Evolutionary conservation across 2,329 filamentous ascomycete genomes (phyloP).

Genomic region (Phoma herbarum): DNA sequence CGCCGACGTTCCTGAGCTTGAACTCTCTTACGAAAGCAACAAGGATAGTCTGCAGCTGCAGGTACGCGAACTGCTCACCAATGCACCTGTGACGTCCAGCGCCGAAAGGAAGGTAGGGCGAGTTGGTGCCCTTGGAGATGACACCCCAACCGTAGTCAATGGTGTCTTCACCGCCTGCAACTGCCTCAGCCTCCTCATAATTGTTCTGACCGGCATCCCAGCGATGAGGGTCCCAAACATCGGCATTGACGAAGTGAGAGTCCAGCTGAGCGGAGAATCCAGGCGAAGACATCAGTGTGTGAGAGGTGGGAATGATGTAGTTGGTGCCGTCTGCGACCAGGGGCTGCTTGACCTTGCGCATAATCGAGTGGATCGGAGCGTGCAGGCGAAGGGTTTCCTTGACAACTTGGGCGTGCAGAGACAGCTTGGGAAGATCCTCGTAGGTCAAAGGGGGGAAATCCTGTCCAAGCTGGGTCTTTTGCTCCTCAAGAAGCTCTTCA

Average conservation of each 20-base stretch:
- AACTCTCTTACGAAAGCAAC: constrained; percentile 79
- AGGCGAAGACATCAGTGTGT: constrained; percentile 84
- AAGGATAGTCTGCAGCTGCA: constrained; percentile 87
- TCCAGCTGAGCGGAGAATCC: constrained; percentile 78
- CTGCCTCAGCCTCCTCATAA: constrained; percentile 52
- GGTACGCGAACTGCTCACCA: constrained; percentile 94
- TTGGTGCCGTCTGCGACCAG: constrained; percentile 84
- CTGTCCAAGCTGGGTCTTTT: constrained; percentile 74
- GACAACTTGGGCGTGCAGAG: constrained; percentile 83
- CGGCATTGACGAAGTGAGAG: constrained; percentile 81
- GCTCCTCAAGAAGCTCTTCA: constrained; percentile 85
- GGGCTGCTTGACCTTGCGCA: constrained; percentile 89
- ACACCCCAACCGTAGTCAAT: constrained; percentile 94
- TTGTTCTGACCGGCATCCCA: constrained; percentile 73
- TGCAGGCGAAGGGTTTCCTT: constrained; percentile 93
- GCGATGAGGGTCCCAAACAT: constrained; percentile 87
- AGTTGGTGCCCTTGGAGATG: constrained; percentile 87
- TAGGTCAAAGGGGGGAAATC: constrained; percentile 79
- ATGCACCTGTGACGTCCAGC: constrained; percentile 94
- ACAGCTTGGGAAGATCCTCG: constrained; percentile 79
- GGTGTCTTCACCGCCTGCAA: constrained; percentile 73
- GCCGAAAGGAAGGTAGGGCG: constrained; percentile 92
- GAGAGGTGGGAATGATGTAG: constrained; percentile 80
- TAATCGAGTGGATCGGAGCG: constrained; percentile 92
- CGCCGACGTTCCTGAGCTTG: constrained; percentile 79